Percentiles rank a stretch among this genome's conserved stretches.
Conservation (phyloP, 78 protist species). For the Blattamonas nauphoetae region DNA sequence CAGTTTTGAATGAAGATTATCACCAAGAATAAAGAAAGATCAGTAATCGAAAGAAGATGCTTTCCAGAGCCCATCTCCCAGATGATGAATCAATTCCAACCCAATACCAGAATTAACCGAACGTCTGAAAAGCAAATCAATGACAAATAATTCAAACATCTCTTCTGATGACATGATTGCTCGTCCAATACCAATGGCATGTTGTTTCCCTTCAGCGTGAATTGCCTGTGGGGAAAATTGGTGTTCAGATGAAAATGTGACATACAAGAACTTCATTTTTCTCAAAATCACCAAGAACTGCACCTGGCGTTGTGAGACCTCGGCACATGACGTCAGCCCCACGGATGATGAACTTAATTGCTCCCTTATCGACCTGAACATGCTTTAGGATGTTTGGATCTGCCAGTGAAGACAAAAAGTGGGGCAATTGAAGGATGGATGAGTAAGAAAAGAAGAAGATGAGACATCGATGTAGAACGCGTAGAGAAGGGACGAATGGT, state of each 20-base stretch:
- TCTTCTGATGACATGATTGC: neutral
- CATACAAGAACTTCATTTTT: neutral
- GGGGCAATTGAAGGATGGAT: neutral
- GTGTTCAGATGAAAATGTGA: neutral
- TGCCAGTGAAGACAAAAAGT: neutral
- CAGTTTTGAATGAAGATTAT: neutral
- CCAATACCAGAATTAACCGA: neutral
- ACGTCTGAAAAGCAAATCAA: neutral
- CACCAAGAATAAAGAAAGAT: neutral
- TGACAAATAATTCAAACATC: neutral
- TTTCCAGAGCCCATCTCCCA: neutral
- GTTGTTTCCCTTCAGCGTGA: constrained; percentile 29
- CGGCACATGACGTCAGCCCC: constrained; percentile 71
- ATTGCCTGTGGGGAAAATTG: constrained; percentile 8
- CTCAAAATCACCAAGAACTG: constrained; percentile 12
- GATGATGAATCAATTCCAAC: neutral
- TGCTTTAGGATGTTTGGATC: constrained; percentile 48
- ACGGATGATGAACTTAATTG: constrained; percentile 40
- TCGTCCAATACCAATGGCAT: constrained; percentile 18
- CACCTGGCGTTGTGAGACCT: constrained; percentile 64
- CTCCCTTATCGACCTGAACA: constrained; percentile 53
- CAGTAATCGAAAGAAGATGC: neutral
- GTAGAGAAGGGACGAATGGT: constrained; percentile 48
- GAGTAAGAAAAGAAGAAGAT: neutral
- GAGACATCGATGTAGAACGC: constrained; percentile 46